Conservation (phyloP, 106 monocot species). For the Apostasia ramifera region DNA sequence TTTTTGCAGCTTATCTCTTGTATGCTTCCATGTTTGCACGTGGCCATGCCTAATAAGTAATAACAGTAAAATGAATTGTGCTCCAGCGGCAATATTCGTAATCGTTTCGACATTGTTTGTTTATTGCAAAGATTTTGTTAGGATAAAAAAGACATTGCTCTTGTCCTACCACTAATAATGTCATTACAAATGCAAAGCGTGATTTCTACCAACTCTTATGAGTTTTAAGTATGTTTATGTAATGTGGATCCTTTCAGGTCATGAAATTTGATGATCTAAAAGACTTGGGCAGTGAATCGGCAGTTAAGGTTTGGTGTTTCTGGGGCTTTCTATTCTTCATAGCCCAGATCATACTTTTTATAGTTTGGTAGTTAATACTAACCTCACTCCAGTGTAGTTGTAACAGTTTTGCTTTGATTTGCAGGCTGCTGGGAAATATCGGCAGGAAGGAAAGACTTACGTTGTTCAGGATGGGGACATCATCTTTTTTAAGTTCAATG, state of each 20-base stretch:
- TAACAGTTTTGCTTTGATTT: not conserved
- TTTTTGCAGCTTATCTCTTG: too few relatives aligned
- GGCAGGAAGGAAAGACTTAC: constrained; percentile 96
- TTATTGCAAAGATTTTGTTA: too few relatives aligned
- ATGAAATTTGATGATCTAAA: constrained; percentile 99
- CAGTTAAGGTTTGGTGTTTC: constrained; percentile 61
- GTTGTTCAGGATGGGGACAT: constrained; percentile 92
- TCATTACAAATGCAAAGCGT: too few relatives aligned
- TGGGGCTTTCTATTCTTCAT: not conserved
- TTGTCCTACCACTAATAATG: too few relatives aligned
- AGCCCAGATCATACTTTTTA: too few relatives aligned
- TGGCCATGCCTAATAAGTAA: too few relatives aligned
- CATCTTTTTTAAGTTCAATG: constrained; percentile 97
- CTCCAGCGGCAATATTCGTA: too few relatives aligned
- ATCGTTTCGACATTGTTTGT: too few relatives aligned
- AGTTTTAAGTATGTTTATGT: not conserved
- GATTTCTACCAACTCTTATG: not conserved
- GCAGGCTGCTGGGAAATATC: constrained; percentile 95
- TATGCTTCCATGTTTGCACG: too few relatives aligned
- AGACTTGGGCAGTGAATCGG: constrained; percentile 74
- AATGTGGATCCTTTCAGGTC: constrained; percentile 40
- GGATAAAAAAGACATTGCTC: too few relatives aligned
- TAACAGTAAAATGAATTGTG: too few relatives aligned
- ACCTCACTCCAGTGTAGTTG: not conserved
- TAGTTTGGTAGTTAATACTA: too few relatives aligned